phyloP scores from a whole-genome alignment of 176 grass and related monocot genomes.

The Rhynchospora pubera region DNA sequence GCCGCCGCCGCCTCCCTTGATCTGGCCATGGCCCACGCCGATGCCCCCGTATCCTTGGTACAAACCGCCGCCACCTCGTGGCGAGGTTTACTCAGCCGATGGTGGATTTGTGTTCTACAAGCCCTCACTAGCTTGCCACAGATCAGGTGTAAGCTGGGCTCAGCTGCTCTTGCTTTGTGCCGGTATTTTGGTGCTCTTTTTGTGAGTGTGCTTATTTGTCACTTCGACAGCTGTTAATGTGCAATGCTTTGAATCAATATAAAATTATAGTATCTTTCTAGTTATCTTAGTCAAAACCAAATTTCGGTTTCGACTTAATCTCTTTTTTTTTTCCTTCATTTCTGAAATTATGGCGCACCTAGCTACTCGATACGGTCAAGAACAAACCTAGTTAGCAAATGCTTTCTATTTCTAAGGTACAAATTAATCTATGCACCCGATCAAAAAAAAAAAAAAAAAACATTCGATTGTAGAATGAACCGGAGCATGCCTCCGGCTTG shows the following conservation, averaged over 20 bases:
- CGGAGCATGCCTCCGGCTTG: not conserved
- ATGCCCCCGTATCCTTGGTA: conserved; percentile 10
- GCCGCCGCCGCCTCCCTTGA: conserved; percentile 21
- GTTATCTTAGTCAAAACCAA: not conserved
- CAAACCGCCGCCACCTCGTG: not conserved
- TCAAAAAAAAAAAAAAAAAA: too few species aligned
- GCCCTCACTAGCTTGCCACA: conserved; percentile 10
- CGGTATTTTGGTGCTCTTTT: conserved; percentile 27
- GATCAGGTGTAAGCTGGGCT: not conserved
- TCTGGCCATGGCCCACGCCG: conserved; percentile 6
- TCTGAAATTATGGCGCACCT: too few species aligned
- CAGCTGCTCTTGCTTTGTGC: not conserved
- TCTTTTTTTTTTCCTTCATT: too few species aligned
- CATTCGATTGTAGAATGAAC: too few species aligned
- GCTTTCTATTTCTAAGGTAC: too few species aligned
- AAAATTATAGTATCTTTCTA: not conserved
- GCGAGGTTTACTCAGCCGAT: conserved; percentile 25
- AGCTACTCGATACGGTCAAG: too few species aligned
- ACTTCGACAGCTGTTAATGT: not conserved
- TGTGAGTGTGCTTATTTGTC: not conserved
- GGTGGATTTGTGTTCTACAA: conserved; percentile 28
- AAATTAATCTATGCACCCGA: too few species aligned
- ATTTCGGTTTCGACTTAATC: not conserved
- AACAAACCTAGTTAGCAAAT: too few species aligned
- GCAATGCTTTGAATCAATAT: not conserved